Evolutionary conservation across 768 basidiomycete species (phyloP), one percentile per base, ranked within the genome.

Genomic region (Cytidiella melzeri): DNA sequence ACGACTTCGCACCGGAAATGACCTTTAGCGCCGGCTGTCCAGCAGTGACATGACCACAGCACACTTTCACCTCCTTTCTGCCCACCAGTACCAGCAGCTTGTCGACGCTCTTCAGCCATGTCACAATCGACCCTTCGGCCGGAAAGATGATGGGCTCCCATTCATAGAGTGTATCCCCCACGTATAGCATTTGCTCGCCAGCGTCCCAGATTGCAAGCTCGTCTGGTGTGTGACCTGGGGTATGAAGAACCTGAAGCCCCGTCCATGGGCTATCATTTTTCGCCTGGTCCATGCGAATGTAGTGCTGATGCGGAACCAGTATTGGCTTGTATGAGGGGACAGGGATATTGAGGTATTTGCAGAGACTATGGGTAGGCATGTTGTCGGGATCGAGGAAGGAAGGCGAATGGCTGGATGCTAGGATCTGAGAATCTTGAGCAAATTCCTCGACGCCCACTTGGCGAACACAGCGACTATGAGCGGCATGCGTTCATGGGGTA

Each of bases 221-320:
- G 62, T 81, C 80, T 2, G 79, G 79, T 0, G 74, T 80, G 50
- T 81, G 80, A 23, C 79, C 78, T 0, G 79, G 77, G 0, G 77
- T 79, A 52, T 81, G 79, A 47, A 80, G 64, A 48, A 79, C 64
- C 2, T 52, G 67, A 21, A 81, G 53, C 1, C 69, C 71, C 0
- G 74, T 60, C 0, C 67, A 53, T 3, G 59, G 44, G 18, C 54
- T 52, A 34, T 57, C 23, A 25, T 13, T 10, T 9, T 24, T 13
- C 15, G 15, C 34, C 28, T 34, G 43, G 13, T 40, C 20, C 24
- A 7, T 37, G 4, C 55, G 54, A 48, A 78, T 62, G 18, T 48
- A 49, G 45, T 72, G 52, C 15, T 61, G 61, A 55, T 81, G 71
- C 6, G 69, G 68, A 12, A 74, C 72, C n/a, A 80, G 69, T 11